phyloP scores from a whole-genome alignment of 305 asterid genomes.

The Rubia occidens region DNA sequence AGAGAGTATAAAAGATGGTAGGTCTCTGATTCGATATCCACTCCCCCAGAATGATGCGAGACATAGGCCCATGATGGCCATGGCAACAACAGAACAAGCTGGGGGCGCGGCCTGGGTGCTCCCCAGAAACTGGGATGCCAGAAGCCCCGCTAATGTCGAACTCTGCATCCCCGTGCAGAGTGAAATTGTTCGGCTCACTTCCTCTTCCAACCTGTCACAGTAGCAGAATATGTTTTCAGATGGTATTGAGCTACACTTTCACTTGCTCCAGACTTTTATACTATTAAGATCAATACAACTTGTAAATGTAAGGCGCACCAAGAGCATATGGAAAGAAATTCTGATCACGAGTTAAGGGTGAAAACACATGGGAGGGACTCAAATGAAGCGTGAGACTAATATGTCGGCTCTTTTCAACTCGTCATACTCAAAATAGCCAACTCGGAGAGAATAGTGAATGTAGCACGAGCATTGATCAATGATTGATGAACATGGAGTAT shows the following conservation, averaged over 20 bases:
- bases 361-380: background rate
- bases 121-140: constrained; percentile 83
- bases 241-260: background rate
- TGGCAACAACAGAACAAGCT: constrained; percentile 88
- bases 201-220: constrained; percentile 64
- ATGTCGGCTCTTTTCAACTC: background rate
- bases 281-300: too few species aligned
- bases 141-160: constrained; percentile 90
- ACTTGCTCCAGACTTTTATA: background rate
- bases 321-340: background rate
- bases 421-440: too few species aligned
- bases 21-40: constrained; percentile 56
- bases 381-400: background rate
- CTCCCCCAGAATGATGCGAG: constrained; percentile 96
- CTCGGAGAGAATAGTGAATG: background rate
- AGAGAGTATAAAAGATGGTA: constrained; percentile 29
- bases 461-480: background rate
- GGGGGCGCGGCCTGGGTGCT: constrained; percentile 83
- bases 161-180: constrained; percentile 97
- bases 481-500: background rate
- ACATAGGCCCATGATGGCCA: constrained; percentile 97
- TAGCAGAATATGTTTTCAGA: background rate
- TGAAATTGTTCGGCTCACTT: constrained; percentile 67
- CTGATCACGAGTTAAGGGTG: background rate
- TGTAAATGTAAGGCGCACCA: too few species aligned